These are phyloP conservation scores for Phylloporus arenicola DNA, from an alignment of 768 basidiomycete species.

Conservation along the genomic window DNA sequence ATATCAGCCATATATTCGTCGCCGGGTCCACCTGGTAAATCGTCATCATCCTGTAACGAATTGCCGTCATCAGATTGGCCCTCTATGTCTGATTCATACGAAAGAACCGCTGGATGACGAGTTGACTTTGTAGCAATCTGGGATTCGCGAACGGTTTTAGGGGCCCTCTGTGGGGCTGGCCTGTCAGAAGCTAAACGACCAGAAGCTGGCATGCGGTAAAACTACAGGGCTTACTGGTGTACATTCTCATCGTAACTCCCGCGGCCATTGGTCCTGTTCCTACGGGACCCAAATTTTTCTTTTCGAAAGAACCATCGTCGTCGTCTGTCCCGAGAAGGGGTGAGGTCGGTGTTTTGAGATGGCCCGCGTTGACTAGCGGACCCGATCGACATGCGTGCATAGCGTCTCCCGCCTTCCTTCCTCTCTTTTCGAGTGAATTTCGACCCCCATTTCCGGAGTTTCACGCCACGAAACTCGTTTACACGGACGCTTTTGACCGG, in stretches of 20 bases:
- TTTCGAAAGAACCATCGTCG: slow-evolving; percentile 13
- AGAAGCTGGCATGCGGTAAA: neutral
- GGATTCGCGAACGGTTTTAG: slow-evolving; percentile 15
- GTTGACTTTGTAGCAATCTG: slow-evolving; percentile 15
- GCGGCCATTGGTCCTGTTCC: neutral
- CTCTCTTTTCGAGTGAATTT: slow-evolving; percentile 6
- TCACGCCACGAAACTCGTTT: neutral
- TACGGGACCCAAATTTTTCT: slow-evolving; percentile 8
- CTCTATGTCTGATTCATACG: slow-evolving; percentile 3
- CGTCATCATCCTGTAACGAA: slow-evolving; percentile 3
- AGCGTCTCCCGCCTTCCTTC: slow-evolving; percentile 1
- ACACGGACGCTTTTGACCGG: slow-evolving; percentile 4
- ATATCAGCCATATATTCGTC: neutral
- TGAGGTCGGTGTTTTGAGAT: neutral
- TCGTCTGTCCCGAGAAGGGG: slow-evolving; percentile 1
- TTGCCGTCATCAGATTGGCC: neutral
- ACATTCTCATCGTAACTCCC: slow-evolving; percentile 2
- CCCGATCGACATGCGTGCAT: slow-evolving; percentile 20
- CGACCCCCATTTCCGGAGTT: slow-evolving; percentile 3
- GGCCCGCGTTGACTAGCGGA: slow-evolving; percentile 2
- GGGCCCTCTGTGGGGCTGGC: neutral
- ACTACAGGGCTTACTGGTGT: slow-evolving; percentile 4
- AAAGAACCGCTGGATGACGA: neutral
- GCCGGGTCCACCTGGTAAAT: neutral
- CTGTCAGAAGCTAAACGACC: slow-evolving; percentile 7